These are phyloP conservation scores for Penicillium sp. DNA, from an alignment of 2,329 filamentous ascomycete species.

Conservation along the genomic window DNA sequence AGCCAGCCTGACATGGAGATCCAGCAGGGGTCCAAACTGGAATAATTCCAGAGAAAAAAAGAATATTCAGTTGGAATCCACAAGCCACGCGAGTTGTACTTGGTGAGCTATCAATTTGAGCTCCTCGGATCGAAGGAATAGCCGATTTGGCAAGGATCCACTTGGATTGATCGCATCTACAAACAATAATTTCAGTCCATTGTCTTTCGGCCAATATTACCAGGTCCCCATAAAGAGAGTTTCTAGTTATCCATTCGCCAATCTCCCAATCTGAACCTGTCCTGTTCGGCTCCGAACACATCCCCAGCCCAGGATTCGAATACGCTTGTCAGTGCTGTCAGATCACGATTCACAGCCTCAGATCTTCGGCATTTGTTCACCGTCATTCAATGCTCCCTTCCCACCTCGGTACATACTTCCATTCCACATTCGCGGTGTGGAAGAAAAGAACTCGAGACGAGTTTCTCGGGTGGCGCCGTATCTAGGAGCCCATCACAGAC, in stretches of 20 bases:
- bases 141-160: slow-evolving; percentile 20
- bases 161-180: slow-evolving; percentile 10
- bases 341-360: background rate
- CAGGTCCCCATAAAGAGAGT: background rate
- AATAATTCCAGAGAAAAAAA: background rate
- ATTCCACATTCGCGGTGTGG: background rate
- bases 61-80: background rate
- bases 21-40: background rate
- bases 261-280: background rate
- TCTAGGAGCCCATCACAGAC: background rate
- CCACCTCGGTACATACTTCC: background rate
- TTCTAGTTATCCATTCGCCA: background rate
- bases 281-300: no score
- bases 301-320: no score
- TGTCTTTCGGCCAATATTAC: slow-evolving; percentile 9
- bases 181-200: background rate
- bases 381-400: background rate
- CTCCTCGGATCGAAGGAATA: slow-evolving; percentile 20
- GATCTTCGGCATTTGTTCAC: background rate
- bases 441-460: background rate
- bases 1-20: background rate
- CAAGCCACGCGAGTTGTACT: slow-evolving; percentile 17
- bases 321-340: background rate
- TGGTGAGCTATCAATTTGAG: slow-evolving; percentile 10
- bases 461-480: slow-evolving; percentile 7